Evolutionary conservation across 2,329 filamentous ascomycete species (phyloP).

Genomic region (Sclerotiophoma versabilis): DNA sequence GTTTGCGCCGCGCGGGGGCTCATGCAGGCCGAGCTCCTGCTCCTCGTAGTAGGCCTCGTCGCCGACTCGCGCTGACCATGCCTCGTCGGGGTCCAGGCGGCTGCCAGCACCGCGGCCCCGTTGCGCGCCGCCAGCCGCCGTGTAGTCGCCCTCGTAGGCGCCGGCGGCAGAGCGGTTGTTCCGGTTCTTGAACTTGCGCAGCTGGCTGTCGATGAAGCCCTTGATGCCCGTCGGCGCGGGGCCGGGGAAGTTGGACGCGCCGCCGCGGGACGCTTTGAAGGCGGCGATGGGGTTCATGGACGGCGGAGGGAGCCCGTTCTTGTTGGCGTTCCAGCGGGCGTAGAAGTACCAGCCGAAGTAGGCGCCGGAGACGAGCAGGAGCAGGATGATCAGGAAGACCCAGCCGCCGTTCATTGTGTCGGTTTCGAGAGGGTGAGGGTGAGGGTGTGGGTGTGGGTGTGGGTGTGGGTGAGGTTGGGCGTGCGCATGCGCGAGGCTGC

Average conservation of each 20-base stretch:
- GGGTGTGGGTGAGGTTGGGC: conserved; percentile 15
- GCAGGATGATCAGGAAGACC: conserved; percentile 75
- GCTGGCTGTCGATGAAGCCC: conserved; percentile 75
- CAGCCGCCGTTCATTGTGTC: conserved; percentile 50
- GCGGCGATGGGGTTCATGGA: conserved; percentile 75
- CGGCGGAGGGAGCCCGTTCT: conserved; percentile 77
- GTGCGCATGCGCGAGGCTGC: conserved; percentile 23
- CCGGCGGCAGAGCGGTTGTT: conserved; percentile 72
- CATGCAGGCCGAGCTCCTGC: conserved; percentile 70
- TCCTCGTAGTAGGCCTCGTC: conserved; percentile 81
- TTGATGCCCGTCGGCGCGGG: conserved; percentile 68
- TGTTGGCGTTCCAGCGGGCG: conserved; percentile 74
- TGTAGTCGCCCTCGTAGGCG: conserved; percentile 73
- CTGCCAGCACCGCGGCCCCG: conserved; percentile 57
- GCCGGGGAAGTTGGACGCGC: conserved; percentile 54
- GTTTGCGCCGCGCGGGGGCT: conserved; percentile 50
- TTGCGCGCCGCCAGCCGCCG: conserved; percentile 37
- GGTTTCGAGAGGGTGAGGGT: conserved; percentile 24
- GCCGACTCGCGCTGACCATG: conserved; percentile 83
- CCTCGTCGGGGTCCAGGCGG: conserved; percentile 81
- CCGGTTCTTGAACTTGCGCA: conserved; percentile 69
- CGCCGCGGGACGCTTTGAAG: conserved; percentile 58
- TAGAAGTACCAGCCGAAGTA: conserved; percentile 73
- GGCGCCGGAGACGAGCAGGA: conserved; percentile 68
- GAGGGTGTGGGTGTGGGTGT: conserved; percentile 16